Evolutionary conservation across 805 yeast genomes (phyloP).

Genomic region (Ogataea glucozyma): DNA sequence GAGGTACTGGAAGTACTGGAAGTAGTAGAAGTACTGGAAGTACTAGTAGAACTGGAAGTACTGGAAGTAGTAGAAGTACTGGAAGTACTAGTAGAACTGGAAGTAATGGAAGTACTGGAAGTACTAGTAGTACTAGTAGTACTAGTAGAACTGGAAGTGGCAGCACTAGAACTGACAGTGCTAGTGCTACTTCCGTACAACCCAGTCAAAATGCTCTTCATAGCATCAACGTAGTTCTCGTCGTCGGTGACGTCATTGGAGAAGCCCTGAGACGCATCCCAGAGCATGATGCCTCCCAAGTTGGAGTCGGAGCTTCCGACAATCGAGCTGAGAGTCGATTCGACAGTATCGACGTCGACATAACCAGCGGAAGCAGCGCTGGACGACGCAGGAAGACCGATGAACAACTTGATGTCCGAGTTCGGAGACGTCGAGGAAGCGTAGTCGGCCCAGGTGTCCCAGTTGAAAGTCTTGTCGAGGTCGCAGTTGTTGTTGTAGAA

Average conservation of each 20-base stretch:
- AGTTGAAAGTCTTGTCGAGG: slow-evolving; percentile 53
- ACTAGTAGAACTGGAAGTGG: slow-evolving; percentile 11
- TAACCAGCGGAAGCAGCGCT: slow-evolving; percentile 61
- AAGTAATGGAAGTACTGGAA: slow-evolving; percentile 7
- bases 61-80: slow-evolving; percentile 13
- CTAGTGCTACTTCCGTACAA: no score
- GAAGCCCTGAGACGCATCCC: slow-evolving; percentile 77
- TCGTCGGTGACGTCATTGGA: slow-evolving; percentile 48
- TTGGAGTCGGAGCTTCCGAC: slow-evolving; percentile 33
- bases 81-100: slow-evolving; percentile 16
- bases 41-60: slow-evolving; percentile 13
- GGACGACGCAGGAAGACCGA: slow-evolving; percentile 68
- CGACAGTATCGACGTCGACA: slow-evolving; percentile 43
- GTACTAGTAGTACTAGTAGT: slow-evolving; percentile 16
- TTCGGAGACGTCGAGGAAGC: slow-evolving; percentile 65
- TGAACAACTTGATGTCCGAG: slow-evolving; percentile 61
- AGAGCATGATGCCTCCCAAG: slow-evolving; percentile 75
- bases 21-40: slow-evolving; percentile 4
- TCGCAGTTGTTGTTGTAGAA: slow-evolving; percentile 86
- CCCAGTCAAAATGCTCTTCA: slow-evolving; percentile 30
- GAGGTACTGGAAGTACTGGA: not conserved
- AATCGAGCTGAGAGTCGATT: slow-evolving; percentile 29
- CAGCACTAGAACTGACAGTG: slow-evolving; percentile 15
- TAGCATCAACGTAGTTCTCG: slow-evolving; percentile 33
- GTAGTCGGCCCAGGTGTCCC: slow-evolving; percentile 69